Evolutionary conservation across 2,329 filamentous ascomycete genomes (phyloP).

Genomic region (Talaromyces amestolkiae): DNA sequence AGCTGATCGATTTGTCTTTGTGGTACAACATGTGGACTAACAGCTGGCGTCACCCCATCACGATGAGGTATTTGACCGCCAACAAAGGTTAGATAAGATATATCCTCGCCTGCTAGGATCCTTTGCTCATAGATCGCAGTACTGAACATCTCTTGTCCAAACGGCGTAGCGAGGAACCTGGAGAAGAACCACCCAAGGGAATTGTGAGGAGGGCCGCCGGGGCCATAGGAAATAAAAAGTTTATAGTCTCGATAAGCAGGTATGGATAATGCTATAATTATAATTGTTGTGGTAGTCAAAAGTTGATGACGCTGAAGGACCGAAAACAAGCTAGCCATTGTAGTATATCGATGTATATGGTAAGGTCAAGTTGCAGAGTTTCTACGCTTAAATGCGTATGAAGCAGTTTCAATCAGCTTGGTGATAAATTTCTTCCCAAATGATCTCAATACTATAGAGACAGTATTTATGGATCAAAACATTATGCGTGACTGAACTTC

Average conservation of each 20-base stretch:
- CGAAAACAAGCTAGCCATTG: neutral
- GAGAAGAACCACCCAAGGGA: slow-evolving; percentile 35
- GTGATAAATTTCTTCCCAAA: neutral
- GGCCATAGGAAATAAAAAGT: slow-evolving; percentile 37
- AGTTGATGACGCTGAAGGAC: neutral
- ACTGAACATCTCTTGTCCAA: slow-evolving; percentile 29
- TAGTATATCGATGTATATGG: neutral
- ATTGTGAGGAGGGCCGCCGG: slow-evolving; percentile 38
- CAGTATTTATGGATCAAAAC: neutral
- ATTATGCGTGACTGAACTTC: neutral
- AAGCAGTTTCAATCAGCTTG: neutral
- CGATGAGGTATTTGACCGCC: slow-evolving; percentile 22
- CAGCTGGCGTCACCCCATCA: slow-evolving; percentile 23
- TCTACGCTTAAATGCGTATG: neutral
- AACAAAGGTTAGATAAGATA: slow-evolving; percentile 18
- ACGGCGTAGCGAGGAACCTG: slow-evolving; percentile 27
- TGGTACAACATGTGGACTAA: slow-evolving; percentile 31
- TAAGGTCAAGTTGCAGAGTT: neutral
- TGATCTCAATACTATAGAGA: neutral
- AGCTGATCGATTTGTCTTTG: slow-evolving; percentile 32
- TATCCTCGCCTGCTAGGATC: slow-evolving; percentile 22
- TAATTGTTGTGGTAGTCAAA: neutral
- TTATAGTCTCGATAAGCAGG: slow-evolving; percentile 34
- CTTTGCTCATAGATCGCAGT: slow-evolving; percentile 28
- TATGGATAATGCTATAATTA: neutral